Evolutionary conservation across 2,329 filamentous ascomycete species (phyloP).

Genomic region (Neonectria faginata): DNA sequence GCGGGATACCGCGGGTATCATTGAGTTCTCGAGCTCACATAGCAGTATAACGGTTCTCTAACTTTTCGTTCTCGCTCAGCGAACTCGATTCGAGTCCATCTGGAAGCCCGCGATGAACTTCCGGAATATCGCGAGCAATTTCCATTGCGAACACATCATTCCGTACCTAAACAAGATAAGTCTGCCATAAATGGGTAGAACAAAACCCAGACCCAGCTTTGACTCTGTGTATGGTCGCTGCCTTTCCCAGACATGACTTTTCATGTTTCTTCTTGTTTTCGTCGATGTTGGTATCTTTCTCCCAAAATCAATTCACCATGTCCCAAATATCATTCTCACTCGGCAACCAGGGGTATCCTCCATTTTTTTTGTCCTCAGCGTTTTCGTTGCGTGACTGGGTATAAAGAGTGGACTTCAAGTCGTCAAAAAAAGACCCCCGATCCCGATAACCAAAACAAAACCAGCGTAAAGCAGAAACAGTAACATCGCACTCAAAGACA

Average conservation of each 20-base stretch:
- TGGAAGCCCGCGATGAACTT: not conserved
- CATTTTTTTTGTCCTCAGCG: constrained; percentile 46
- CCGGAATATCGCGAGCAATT: constrained; percentile 29
- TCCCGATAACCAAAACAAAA: constrained; percentile 43
- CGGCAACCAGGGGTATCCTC: constrained; percentile 51
- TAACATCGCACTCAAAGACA: constrained; percentile 38
- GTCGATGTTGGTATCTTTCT: constrained; percentile 45
- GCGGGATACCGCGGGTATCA: constrained; percentile 40
- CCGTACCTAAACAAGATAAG: constrained; percentile 30
- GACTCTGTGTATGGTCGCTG: constrained; percentile 40
- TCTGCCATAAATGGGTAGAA: constrained; percentile 29
- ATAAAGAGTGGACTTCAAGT: constrained; percentile 51
- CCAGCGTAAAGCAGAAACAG: constrained; percentile 38
- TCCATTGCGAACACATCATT: constrained; percentile 27
- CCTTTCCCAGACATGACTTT: constrained; percentile 34
- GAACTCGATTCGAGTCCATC: constrained; percentile 19
- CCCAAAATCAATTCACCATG: constrained; percentile 40
- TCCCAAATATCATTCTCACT: constrained; percentile 42
- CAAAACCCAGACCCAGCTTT: constrained; percentile 35
- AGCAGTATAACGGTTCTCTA: constrained; percentile 37
- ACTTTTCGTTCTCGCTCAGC: constrained; percentile 37
- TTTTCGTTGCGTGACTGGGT: constrained; percentile 50
- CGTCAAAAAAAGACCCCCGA: constrained; percentile 48
- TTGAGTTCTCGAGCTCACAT: constrained; percentile 43
- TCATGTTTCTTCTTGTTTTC: constrained; percentile 39